Evolutionary conservation across 73 alveolate genomes (phyloP), one percentile per base, ranked within the genome.

Genomic region (Paramecium biaurelia): DNA sequence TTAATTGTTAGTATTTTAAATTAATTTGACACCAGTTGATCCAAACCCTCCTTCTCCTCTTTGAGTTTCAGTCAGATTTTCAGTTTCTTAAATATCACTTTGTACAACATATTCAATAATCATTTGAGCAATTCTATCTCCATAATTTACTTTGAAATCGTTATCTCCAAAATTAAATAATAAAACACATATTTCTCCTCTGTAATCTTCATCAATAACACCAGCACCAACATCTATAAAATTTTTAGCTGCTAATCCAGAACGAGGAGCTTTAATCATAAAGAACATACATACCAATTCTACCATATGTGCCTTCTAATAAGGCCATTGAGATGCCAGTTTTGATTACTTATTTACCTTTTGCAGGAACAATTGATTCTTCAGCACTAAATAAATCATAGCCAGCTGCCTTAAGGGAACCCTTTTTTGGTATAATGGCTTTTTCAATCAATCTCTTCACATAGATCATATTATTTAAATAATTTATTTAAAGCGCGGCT

Each of bases 21-120:
- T 53, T 30, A 63, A n/a, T 63, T 94, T 92, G 57, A 92, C 92
- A 58, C 98, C 99, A 5, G 99, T 97, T 34, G 98, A 94, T 9
- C 99, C 99, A 96, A 97, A 97, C 14, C 99, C 99, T 41, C 92
- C 95, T n/a, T 18, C 98, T 57, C 99, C 99, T 92, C 99, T 96
- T 74, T 41, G 95, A 28, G 99, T 96, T 43, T 57, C 93, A 85
- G 76, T 92, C 59, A 97, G 84, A 86, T 96, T 96, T 43, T 96
- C 99, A 2, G 93, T 97, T 86, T 96, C 99, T 49, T 79, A 96
- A 85, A 95, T 85, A 15, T 92, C 95, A 23, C 96, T 92, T 14
- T 95, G 86, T 43, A 95, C 93, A 70, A 95, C 94, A 92, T 95
- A 92, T 87, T 97, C 99, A 53, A 97, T 95, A 32, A 97, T 97